Percentiles rank a stretch among this genome's conserved stretches.
phyloP scores from a whole-genome alignment of 2,329 filamentous ascomycete genomes.

The Rhynchosporium agropyri region DNA sequence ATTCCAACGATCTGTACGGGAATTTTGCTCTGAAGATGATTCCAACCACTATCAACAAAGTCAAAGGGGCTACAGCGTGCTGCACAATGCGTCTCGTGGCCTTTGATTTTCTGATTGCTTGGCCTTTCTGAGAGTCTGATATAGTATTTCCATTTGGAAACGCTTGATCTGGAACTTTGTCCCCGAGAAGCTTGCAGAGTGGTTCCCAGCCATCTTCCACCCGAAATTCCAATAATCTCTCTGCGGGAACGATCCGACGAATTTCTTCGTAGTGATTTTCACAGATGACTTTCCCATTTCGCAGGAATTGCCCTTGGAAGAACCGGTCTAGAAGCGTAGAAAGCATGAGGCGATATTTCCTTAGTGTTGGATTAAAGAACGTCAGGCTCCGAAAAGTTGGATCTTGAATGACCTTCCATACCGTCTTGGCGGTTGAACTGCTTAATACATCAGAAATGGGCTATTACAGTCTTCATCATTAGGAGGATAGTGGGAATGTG shows the following conservation, averaged over 20 bases:
- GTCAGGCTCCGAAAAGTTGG: constrained; percentile 48
- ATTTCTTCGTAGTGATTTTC: constrained; percentile 57
- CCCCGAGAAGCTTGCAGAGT: constrained; percentile 49
- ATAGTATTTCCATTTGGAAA: constrained; percentile 45
- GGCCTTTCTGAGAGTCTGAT: too few species aligned
- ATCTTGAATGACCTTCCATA: too few species aligned
- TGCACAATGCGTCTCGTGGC: too few species aligned
- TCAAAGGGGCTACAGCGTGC: too few species aligned
- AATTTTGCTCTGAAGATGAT: too few species aligned
- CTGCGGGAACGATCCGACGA: constrained; percentile 47
- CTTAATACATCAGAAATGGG: too few species aligned
- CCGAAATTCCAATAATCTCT: constrained; percentile 48
- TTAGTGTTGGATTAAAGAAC: constrained; percentile 63
- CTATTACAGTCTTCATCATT: too few species aligned
- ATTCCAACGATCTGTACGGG: too few species aligned
- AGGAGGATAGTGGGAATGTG: too few species aligned
- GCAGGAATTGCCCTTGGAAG: constrained; percentile 68
- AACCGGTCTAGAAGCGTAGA: constrained; percentile 70
- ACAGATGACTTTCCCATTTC: constrained; percentile 65
- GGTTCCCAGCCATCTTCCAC: constrained; percentile 50
- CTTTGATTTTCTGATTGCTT: too few species aligned
- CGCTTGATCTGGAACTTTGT: constrained; percentile 29
- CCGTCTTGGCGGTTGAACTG: too few species aligned
- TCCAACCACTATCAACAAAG: too few species aligned
- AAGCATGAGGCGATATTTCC: constrained; percentile 71